Conservation (phyloP, 1,284 basidiomycete species). For the Naganishia albida region DNA sequence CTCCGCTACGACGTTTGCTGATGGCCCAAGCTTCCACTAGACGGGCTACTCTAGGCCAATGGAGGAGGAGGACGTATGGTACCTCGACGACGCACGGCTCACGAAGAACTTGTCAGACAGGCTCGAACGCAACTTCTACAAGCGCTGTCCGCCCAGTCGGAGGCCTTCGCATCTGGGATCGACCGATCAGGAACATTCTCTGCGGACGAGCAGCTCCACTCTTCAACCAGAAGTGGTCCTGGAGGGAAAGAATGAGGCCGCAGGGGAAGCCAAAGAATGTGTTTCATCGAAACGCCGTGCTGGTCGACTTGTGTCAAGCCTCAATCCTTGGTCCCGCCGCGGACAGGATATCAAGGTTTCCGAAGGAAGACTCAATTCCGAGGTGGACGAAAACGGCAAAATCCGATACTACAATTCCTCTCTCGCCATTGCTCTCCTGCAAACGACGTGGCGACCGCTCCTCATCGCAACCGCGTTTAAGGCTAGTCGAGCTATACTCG, state of each 20-base stretch:
- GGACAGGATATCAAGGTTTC: neutral
- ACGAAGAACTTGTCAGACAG: slow-evolving; percentile 24
- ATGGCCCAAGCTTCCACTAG: neutral
- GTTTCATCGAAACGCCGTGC: neutral
- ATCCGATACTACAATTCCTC: slow-evolving; percentile 11
- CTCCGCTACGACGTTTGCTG: neutral
- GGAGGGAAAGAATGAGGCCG: neutral
- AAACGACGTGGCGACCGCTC: slow-evolving; percentile 16
- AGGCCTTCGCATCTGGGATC: slow-evolving; percentile 9
- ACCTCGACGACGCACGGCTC: slow-evolving; percentile 28
- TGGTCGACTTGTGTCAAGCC: neutral
- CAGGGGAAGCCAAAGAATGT: neutral
- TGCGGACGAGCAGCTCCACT: neutral
- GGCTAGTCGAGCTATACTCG: slow-evolving; percentile 46
- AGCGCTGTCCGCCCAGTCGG: slow-evolving; percentile 25
- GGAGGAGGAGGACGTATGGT: slow-evolving; percentile 27
- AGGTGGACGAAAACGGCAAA: neutral
- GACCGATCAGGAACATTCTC: neutral
- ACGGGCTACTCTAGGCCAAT: slow-evolving; percentile 27
- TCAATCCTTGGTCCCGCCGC: neutral
- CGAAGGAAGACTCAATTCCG: slow-evolving; percentile 4
- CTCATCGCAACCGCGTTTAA: slow-evolving; percentile 26
- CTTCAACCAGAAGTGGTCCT: neutral
- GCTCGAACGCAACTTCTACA: slow-evolving; percentile 28
- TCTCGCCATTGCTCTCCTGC: slow-evolving; percentile 2